phyloP scores from a whole-genome alignment of 192 early-diverging fungal genomes.

The Cladochytrium replicatum region DNA sequence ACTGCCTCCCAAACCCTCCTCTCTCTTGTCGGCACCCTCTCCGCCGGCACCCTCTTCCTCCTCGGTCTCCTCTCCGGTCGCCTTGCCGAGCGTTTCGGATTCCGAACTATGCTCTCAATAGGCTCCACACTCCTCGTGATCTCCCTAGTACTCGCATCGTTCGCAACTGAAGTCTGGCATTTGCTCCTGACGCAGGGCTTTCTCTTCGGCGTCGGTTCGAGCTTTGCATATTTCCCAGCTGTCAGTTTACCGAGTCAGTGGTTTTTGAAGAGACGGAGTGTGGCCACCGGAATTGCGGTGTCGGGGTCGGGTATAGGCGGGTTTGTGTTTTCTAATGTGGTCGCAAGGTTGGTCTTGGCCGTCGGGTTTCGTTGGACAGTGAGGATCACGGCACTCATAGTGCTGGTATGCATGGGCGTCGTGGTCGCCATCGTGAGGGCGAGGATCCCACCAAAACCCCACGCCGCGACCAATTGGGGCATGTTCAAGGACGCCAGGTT shows the following conservation, averaged over 20 bases:
- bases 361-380: conserved; percentile 57
- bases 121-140: conserved; percentile 33
- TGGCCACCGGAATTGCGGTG: conserved; percentile 67
- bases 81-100: conserved; percentile 37
- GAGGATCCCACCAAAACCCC: background rate
- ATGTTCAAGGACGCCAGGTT: no score
- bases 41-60: no score
- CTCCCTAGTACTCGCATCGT: conserved; percentile 36
- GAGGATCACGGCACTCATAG: no score
- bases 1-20: no score
- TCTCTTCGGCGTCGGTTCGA: conserved; percentile 60
- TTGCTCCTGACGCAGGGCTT: conserved; percentile 64
- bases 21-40: no score
- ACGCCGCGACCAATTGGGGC: no score
- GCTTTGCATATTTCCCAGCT: conserved; percentile 54
- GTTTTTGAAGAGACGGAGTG: conserved; percentile 51
- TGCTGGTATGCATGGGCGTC: no score
- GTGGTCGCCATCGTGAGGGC: conserved; percentile 36
- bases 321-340: conserved; percentile 48
- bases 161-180: conserved; percentile 51
- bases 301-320: conserved; percentile 69
- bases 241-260: conserved; percentile 59
- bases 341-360: conserved; percentile 43
- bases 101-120: conserved; percentile 29
- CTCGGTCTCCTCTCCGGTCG: no score